Percentiles rank a stretch among this genome's conserved stretches.
Evolutionary conservation across 1,284 basidiomycete genomes (phyloP).

Genomic region (Ganoderma lucidum): DNA sequence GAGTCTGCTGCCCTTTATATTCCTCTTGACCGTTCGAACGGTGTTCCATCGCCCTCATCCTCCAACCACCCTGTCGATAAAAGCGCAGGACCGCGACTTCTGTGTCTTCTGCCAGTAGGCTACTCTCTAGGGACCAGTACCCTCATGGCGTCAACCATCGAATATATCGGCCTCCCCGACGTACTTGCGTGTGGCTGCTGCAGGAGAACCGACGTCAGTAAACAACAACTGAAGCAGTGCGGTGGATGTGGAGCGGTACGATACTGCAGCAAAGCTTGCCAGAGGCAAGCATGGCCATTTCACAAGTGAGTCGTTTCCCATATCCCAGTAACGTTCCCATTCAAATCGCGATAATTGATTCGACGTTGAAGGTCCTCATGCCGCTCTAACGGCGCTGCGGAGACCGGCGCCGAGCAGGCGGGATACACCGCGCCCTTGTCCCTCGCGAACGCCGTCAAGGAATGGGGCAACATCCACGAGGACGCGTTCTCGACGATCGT

Average conservation of each 20-base stretch:
- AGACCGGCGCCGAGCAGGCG: not conserved
- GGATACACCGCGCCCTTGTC: slow-evolving; percentile 8
- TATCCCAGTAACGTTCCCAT: not conserved
- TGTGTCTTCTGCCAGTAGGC: not conserved
- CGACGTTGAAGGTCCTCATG: not conserved
- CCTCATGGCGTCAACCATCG: not conserved
- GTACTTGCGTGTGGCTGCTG: not conserved
- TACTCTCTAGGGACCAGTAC: not conserved
- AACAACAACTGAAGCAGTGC: slow-evolving; percentile 8
- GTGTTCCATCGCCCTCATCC: not conserved
- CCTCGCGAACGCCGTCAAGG: slow-evolving; percentile 10
- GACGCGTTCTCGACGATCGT: slow-evolving; percentile 12
- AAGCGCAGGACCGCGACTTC: too few relatives aligned
- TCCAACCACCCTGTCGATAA: not conserved
- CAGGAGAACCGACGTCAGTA: not conserved
- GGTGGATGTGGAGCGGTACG: slow-evolving; percentile 3
- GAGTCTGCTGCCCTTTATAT: not conserved
- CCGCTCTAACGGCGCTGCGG: not conserved
- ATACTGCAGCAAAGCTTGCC: slow-evolving; percentile 18
- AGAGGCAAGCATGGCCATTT: slow-evolving; percentile 3
- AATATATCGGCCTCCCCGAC: slow-evolving; percentile 1
- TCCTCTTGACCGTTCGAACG: not conserved
- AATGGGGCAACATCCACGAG: slow-evolving; percentile 8
- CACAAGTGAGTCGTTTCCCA: slow-evolving; percentile 11
- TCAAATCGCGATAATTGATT: not conserved